Conservation (phyloP, 192 early-diverging fungal species). For the Coemansia sp. region DNA sequence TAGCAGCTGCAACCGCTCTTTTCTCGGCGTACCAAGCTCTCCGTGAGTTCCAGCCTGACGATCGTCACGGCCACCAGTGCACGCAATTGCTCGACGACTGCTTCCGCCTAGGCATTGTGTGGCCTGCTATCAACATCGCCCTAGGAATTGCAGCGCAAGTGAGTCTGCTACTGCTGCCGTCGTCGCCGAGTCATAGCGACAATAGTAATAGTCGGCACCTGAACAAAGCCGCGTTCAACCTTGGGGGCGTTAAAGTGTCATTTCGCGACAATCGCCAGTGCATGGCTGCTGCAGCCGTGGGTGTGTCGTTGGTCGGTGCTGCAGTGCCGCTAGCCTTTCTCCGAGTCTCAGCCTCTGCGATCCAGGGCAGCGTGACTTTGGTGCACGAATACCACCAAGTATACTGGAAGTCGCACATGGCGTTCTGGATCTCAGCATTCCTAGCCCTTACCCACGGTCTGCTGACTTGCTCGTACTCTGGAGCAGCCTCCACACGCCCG, state of each 20-base stretch:
- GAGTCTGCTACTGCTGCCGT: neutral
- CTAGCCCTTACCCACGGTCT: neutral
- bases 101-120: slow-evolving; percentile 10
- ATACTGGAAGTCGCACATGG: neutral
- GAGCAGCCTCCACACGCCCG: neutral
- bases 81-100: slow-evolving; percentile 2
- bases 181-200: neutral
- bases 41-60: neutral
- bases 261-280: slow-evolving; percentile 30
- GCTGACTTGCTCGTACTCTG: neutral
- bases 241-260: neutral
- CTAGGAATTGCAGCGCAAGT: neutral
- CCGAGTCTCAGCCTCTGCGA: neutral
- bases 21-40: neutral
- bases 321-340: slow-evolving; percentile 3
- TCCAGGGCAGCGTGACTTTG: neutral
- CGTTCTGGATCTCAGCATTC: neutral
- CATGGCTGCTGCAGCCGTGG: slow-evolving; percentile 9
- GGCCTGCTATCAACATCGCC: neutral
- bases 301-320: slow-evolving; percentile 7
- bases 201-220: neutral
- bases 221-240: neutral
- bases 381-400: neutral
- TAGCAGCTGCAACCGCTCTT: neutral
- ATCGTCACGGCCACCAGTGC: slow-evolving; percentile 3